Base-by-base conservation (phyloP, 257 asterid species). In the Eucommia ulmoides region DNA sequence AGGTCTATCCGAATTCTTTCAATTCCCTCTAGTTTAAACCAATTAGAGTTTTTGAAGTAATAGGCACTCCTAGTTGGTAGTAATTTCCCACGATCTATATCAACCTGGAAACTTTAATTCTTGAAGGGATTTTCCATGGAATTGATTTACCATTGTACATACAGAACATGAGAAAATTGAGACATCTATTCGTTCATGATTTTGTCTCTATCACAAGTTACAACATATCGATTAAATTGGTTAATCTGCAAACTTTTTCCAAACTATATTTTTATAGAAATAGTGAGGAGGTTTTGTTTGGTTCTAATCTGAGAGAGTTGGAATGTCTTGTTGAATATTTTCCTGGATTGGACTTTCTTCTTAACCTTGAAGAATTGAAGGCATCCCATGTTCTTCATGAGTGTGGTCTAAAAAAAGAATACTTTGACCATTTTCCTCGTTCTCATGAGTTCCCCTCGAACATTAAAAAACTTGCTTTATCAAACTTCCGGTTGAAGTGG, bases 91-190 rank as follows among this genome's bases (percentile, higher is more conserved):
- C 21, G 53, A 38, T 25, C 53, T 22, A 42, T 52, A 0, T 3
- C 18, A 49, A 49, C 26, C 35, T 62, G 17, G 56, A 62, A 54
- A 62, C 61, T 0, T 41, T 61, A 0, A n/a, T 61, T 33, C 46
- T 54, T 12, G 33, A 47, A n/a, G n/a, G n/a, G n/a, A n/a, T n/a
- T n/a, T n/a, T n/a, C n/a, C n/a, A n/a, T n/a, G n/a, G n/a, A n/a
- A n/a, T n/a, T n/a, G n/a, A n/a, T n/a, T n/a, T n/a, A n/a, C n/a
- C n/a, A n/a, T n/a, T n/a, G n/a, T n/a, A n/a, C n/a, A n/a, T n/a
- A n/a, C n/a, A n/a, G n/a, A 3, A 16, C 0, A 48, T 53, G 60
- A 23, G 6, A n/a, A 47, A 41, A 3, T 53, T 61, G 21, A 15
- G 60, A n/a, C 60, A 53, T 53, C 23, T 61, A 0, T 51, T n/a